Base-by-base conservation (phyloP, 805 yeast species). In the Starmera dryadoides region DNA sequence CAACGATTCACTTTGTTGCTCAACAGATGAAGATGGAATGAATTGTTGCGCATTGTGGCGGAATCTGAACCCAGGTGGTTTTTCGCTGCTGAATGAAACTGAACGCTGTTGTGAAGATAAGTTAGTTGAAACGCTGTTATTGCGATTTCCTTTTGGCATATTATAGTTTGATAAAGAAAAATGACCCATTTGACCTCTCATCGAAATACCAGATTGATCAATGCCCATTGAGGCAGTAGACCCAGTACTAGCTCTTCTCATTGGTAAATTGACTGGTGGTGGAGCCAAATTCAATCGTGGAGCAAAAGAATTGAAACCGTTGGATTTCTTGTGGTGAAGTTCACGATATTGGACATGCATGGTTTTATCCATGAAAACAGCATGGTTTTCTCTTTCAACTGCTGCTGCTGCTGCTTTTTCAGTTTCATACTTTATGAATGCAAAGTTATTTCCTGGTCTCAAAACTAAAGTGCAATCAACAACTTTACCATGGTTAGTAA, bases 331-430 rank as follows among this genome's bases (percentile, higher is more conserved):
- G 37, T 50, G 52, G 44, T 69, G 66, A 50, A 78, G 59, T 56
- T 84, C 93, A 41, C 85, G 74, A 55, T 81, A 85, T 59, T 86
- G 94, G 35, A 87, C 96, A 58, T 84, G 93, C 68, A 87, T 82
- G 8, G 91, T 81, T 56, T 73, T 80, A 42, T 75, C 77, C 50
- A 76, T 63, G 53, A 87, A 77, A 57, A 80, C 73, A 3, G 94
- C 71, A 60, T 86, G 95, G 55, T 88, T 86, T 54, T 85, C 93
- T 44, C 79, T 70, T 58, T 86, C 94, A 39, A 87, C 86, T 2
- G 96, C 95, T 35, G 85, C 71, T 5, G 93, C 94, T 7, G 95
- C 95, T 18, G 93, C 76, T 18, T 72, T 70, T 49, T 81, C 88
- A 10, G 71, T 66, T 28, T 66, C 68, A 52, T 66, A 87, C 42